Percentiles rank a stretch among this genome's conserved stretches.
Evolutionary conservation across 305 asterid species (phyloP).

Genomic region (Salvia sclarea): DNA sequence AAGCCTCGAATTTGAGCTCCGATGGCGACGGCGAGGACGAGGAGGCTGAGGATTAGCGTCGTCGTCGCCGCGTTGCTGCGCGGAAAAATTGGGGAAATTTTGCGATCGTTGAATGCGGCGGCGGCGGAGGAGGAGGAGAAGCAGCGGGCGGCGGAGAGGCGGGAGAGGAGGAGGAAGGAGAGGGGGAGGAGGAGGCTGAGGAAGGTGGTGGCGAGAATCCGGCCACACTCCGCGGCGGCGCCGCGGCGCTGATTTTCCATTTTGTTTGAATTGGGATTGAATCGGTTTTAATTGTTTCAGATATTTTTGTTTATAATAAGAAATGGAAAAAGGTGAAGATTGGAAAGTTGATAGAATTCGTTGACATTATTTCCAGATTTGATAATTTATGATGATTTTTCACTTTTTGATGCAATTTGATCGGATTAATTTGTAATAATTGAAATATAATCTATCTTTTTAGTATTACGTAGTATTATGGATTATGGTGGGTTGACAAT

Average conservation of each 20-base stretch:
- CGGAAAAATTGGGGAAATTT: constrained; percentile 25
- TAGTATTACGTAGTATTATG: too few species aligned
- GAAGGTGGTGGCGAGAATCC: constrained; percentile 46
- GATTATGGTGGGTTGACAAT: too few species aligned
- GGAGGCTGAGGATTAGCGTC: constrained; percentile 33
- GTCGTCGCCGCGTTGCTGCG: constrained; percentile 19
- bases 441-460: too few species aligned
- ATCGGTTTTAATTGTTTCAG: not conserved
- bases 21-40: constrained; percentile 37
- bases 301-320: too few species aligned
- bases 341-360: too few species aligned
- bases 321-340: too few species aligned
- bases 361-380: too few species aligned
- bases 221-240: constrained; percentile 37
- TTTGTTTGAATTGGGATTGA: not conserved
- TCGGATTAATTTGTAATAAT: too few species aligned
- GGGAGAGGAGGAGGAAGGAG: constrained; percentile 70
- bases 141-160: constrained; percentile 59
- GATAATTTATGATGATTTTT: too few species aligned
- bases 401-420: too few species aligned
- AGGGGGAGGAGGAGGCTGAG: constrained; percentile 83
- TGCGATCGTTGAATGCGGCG: too few species aligned
- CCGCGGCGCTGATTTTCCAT: not conserved
- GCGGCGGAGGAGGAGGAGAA: constrained; percentile 31
- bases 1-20: constrained; percentile 37